Evolutionary conservation across 352 stramenopile genomes (phyloP).

Genomic region (Phytopythium boreale): DNA sequence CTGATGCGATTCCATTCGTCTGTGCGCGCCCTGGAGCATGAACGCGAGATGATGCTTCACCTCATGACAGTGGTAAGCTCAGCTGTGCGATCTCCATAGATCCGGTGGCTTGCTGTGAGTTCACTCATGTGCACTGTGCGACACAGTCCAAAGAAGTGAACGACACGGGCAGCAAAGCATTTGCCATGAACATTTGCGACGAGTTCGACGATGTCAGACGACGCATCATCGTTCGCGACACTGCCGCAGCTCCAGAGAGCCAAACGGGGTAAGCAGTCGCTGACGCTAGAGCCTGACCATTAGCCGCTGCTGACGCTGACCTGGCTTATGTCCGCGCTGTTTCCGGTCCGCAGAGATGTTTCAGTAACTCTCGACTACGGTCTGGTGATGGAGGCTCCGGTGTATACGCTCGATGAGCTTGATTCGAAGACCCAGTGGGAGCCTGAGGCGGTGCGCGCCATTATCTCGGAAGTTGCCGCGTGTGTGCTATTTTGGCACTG

Average conservation of each 20-base stretch:
- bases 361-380: slow-evolving; percentile 50
- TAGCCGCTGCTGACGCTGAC: neutral
- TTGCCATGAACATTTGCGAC: slow-evolving; percentile 29
- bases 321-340: neutral
- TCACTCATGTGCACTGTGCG: neutral
- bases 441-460: slow-evolving; percentile 17
- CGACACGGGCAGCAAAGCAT: slow-evolving; percentile 14
- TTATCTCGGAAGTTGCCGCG: slow-evolving; percentile 42
- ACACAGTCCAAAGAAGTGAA: slow-evolving; percentile 2
- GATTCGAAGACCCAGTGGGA: slow-evolving; percentile 30
- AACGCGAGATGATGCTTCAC: slow-evolving; percentile 34
- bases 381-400: slow-evolving; percentile 51
- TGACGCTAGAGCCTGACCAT: neutral
- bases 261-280: slow-evolving; percentile 37
- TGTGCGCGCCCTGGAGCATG: slow-evolving; percentile 23
- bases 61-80: slow-evolving; percentile 38
- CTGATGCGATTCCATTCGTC: slow-evolving; percentile 63
- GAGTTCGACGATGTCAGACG: slow-evolving; percentile 61
- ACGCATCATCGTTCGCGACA: slow-evolving; percentile 32
- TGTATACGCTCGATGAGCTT: slow-evolving; percentile 43
- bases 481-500: slow-evolving; percentile 61
- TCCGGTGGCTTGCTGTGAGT: neutral
- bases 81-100: no score
- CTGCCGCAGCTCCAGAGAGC: slow-evolving; percentile 35
- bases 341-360: slow-evolving; percentile 29